Evolutionary conservation across 1,284 basidiomycete species (phyloP).

Genomic region (Austropuccinia psidii): DNA sequence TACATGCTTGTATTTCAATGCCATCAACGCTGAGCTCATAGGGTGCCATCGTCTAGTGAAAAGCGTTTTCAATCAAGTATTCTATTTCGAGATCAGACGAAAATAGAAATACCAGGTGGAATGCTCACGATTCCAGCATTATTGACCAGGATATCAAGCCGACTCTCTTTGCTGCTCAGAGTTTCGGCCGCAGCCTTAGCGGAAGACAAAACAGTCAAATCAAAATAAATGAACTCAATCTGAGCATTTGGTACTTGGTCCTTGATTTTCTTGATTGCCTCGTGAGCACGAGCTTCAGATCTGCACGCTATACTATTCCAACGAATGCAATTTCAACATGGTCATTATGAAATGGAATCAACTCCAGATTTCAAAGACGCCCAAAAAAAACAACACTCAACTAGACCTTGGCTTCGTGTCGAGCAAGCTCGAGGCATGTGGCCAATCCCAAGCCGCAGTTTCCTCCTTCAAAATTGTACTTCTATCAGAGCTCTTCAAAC

Average conservation of each 20-base stretch:
- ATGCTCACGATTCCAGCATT: constrained; percentile 42
- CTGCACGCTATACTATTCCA: not conserved
- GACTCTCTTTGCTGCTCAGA: constrained; percentile 40
- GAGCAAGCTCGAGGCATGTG: not conserved
- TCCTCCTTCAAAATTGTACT: not conserved
- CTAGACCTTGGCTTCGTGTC: not conserved
- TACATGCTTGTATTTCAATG: constrained; percentile 6
- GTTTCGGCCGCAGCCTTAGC: constrained; percentile 42
- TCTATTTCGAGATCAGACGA: not conserved
- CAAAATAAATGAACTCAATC: constrained; percentile 45
- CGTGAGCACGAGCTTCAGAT: not conserved
- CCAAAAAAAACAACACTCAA: not conserved
- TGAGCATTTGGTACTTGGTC: constrained; percentile 38
- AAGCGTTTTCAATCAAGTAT: not conserved
- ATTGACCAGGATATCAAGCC: constrained; percentile 46
- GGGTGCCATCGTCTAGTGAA: not conserved
- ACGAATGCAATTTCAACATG: not conserved
- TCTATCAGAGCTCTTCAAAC: not conserved
- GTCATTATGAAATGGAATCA: not conserved
- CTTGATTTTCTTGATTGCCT: constrained; percentile 4
- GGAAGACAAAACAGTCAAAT: constrained; percentile 44
- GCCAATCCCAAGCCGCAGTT: not conserved
- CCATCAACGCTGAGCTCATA: not conserved
- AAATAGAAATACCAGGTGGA: not conserved
- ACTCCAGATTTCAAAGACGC: not conserved